Base-by-base conservation (phyloP, 2,329 filamentous ascomycete genomes). In the Neophaeococcomyces aloes region DNA sequence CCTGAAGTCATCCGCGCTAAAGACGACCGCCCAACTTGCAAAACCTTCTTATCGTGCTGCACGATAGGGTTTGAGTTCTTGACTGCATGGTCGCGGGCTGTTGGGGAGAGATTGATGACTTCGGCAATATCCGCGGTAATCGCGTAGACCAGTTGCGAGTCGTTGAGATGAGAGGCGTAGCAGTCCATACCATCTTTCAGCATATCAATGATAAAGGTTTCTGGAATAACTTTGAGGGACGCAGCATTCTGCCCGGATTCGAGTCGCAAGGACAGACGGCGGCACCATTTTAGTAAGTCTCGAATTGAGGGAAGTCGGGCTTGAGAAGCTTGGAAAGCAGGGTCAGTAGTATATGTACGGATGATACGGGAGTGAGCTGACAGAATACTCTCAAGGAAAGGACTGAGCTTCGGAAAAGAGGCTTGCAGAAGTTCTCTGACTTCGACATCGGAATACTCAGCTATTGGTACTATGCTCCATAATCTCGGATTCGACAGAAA, bases 181-280 rank as follows among this genome's bases (percentile, higher is more conserved):
- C 88, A 93, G 62, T 98, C 91, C 41, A 91, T 74, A 1, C 87
- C 85, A 59, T 98, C 91, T 66, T 94, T 76, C 57, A 95, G 95
- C 63, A 96, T 94, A 55, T 83, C 79, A 56, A 95, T 83, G 51
- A 77, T 71, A 1, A 76, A 76, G 1, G 74, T 75, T 55, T 89
- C 83, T n/a, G 72, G 78, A 17, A 87, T 76, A 0, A 81, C 71
- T 59, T 91, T 83, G 42, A 17, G 5, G 13, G 29, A 10, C 43
- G 45, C 15, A 29, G 21, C 29, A 42, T 38, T 18, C 35, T 17
- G 1, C 17, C 23, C 3, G 7, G 71, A 62, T 44, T 71, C 57
- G 17, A 95, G 67, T 13, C 86, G 75, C 40, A 75, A 70, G 39
- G 79, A 72, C 17, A 95, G 69, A 47, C 91, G 77, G 36, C 78